A percentile compares a stretch with the other conserved stretches of the same genome.
These are phyloP conservation scores for Rhizophagus sp. DNA, from an alignment of 192 early-diverging fungal genomes.

Conservation along the genomic window DNA sequence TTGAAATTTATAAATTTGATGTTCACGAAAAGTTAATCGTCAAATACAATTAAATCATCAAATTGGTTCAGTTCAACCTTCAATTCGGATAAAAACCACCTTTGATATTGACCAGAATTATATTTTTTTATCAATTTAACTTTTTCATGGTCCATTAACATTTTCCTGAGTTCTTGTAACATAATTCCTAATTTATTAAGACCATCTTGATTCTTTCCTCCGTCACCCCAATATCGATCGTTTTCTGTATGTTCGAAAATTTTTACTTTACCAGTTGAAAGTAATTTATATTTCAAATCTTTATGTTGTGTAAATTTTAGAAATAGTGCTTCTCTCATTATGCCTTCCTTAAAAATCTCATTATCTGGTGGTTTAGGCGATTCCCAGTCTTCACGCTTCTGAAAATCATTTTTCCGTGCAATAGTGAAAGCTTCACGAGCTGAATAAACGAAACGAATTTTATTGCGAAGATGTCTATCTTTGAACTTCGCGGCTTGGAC, in stretches of 20 bases:
- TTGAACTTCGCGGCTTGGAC: slow-evolving; percentile 16
- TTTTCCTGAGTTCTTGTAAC: slow-evolving; percentile 30
- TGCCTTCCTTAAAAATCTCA: slow-evolving; percentile 35
- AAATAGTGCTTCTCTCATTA: slow-evolving; percentile 40
- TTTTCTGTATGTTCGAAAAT: slow-evolving; percentile 39
- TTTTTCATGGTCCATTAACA: slow-evolving; percentile 16
- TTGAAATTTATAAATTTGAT: too few relatives aligned
- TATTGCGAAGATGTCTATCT: slow-evolving; percentile 7
- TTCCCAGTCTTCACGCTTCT: slow-evolving; percentile 49
- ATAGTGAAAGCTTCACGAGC: slow-evolving; percentile 46
- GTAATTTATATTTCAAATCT: slow-evolving; percentile 34
- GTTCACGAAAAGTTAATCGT: too few relatives aligned
- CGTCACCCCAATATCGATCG: slow-evolving; percentile 48
- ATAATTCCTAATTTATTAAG: slow-evolving; percentile 40
- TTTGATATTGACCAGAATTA: neutral
- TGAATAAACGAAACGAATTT: slow-evolving; percentile 25
- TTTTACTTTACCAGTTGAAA: slow-evolving; percentile 32
- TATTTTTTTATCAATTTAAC: neutral
- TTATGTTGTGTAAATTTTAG: slow-evolving; percentile 47
- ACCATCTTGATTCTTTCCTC: slow-evolving; percentile 36
- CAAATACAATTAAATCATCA: neutral
- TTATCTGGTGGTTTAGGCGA: neutral
- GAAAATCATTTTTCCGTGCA: slow-evolving; percentile 38
- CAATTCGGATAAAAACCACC: neutral
- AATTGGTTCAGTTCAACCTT: neutral